These are phyloP conservation scores for Orbilia quercus DNA, from an alignment of 2,329 filamentous ascomycete genomes.

Conservation along the genomic window DNA sequence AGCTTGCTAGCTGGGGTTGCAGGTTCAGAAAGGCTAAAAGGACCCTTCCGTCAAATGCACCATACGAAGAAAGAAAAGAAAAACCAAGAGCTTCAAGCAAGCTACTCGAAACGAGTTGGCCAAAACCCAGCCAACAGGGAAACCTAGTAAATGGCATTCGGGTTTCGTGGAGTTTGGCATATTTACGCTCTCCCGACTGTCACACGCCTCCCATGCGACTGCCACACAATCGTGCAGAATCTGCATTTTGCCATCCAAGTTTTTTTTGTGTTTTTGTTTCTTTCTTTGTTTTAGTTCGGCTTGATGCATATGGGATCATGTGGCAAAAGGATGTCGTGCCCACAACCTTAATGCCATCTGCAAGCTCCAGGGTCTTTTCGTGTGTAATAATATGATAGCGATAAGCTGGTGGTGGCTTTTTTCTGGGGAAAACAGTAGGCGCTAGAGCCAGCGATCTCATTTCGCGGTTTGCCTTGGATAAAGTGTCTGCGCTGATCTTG, in stretches of 20 bases:
- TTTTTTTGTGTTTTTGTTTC: too few relatives aligned
- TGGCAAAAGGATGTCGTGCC: conserved; percentile 21
- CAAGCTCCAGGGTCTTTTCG: conserved; percentile 25
- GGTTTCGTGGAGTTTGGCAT: conserved; percentile 16
- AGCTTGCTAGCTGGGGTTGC: not conserved
- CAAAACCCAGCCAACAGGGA: not conserved
- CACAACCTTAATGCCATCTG: conserved; percentile 11
- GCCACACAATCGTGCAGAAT: not conserved
- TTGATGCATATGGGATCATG: conserved; percentile 36
- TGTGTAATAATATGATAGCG: conserved; percentile 24
- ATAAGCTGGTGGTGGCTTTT: conserved; percentile 9
- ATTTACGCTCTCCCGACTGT: conserved; percentile 10
- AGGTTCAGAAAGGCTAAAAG: not conserved
- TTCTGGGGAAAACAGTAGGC: conserved; percentile 24
- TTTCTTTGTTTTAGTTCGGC: conserved; percentile 11
- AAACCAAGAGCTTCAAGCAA: not conserved
- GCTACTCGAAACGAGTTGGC: conserved; percentile 12
- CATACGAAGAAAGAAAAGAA: not conserved
- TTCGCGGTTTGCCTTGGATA: conserved; percentile 29
- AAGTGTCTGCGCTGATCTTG: conserved; percentile 21
- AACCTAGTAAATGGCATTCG: conserved; percentile 16
- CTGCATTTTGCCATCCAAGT: conserved; percentile 39
- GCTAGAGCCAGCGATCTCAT: conserved; percentile 18
- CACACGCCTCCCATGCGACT: not conserved
- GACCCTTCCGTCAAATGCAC: conserved; percentile 9